phyloP scores from a whole-genome alignment of 768 basidiomycete genomes.

The Pulveroboletus sp. region DNA sequence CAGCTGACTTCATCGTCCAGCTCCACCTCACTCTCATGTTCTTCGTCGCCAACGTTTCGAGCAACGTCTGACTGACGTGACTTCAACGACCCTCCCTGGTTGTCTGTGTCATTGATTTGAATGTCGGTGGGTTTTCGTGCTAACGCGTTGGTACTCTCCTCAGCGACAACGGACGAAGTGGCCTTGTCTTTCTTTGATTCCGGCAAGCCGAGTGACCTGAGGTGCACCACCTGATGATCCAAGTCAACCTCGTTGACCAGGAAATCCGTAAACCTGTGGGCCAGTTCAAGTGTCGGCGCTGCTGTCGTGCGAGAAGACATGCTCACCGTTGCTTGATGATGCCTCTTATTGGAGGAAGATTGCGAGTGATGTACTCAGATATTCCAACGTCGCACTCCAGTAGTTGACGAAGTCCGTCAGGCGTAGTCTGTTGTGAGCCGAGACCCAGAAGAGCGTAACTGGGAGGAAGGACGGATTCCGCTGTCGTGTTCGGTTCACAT shows the following conservation, averaged over 20 bases:
- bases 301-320: not conserved
- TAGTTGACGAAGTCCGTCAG: conserved; percentile 53
- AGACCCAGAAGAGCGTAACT: conserved; percentile 68
- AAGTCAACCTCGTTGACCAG: conserved; percentile 88
- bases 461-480: conserved; percentile 52
- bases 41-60: not conserved
- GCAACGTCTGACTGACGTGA: not conserved
- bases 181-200: conserved; percentile 41
- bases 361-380: conserved; percentile 73
- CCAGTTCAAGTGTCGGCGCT: not conserved
- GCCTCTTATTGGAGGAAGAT: conserved; percentile 71
- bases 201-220: conserved; percentile 76
- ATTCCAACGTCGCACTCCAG: conserved; percentile 85
- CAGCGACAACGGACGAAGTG: conserved; percentile 24
- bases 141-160: conserved; percentile 9
- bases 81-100: conserved; percentile 4
- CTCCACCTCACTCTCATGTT: not conserved
- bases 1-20: conserved; percentile 44
- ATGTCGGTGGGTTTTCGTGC: conserved; percentile 12
- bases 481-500: conserved; percentile 1
- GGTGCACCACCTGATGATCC: conserved; percentile 71
- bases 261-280: conserved; percentile 89
- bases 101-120: conserved; percentile 3
- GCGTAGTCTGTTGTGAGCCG: conserved; percentile 43
- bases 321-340: conserved; percentile 95